Evolutionary conservation across 75 land plant genomes (phyloP).

Genomic region (Pseudotsuga menziesii): DNA sequence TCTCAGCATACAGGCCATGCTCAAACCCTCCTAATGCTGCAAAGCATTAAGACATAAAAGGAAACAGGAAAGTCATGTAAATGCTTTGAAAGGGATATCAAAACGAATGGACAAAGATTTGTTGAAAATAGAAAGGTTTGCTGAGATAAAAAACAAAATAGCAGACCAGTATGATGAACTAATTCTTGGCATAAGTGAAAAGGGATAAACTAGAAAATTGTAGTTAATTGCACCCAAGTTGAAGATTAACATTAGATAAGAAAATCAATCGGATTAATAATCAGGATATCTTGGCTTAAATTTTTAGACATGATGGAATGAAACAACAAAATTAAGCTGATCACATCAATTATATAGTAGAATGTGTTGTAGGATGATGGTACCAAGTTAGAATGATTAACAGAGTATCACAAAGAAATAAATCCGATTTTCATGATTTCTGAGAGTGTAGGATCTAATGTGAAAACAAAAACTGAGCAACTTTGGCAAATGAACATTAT

Average conservation of each 20-base stretch:
- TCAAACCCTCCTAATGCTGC: conserved; percentile 89
- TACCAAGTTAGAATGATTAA: too few species aligned
- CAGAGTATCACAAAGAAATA: too few species aligned
- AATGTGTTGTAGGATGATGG: background rate
- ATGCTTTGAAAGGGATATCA: background rate
- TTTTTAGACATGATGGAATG: background rate
- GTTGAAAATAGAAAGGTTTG: background rate
- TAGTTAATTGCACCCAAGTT: background rate
- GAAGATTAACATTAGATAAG: background rate
- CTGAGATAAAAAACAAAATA: background rate
- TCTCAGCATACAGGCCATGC: conserved; percentile 87
- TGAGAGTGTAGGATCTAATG: too few species aligned
- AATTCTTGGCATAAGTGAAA: background rate
- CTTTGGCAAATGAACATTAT: too few species aligned
- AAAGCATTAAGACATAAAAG: conserved; percentile 12
- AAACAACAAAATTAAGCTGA: background rate
- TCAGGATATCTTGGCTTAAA: background rate
- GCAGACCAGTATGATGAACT: background rate
- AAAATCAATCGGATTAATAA: background rate
- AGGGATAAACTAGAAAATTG: too few species aligned
- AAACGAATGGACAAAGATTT: background rate
- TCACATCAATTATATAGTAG: background rate
- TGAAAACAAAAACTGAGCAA: too few species aligned
- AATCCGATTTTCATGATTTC: too few species aligned
- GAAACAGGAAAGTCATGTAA: background rate